Evolutionary conservation across 768 basidiomycete genomes (phyloP).

Genomic region (Rossbeevera mucosa): DNA sequence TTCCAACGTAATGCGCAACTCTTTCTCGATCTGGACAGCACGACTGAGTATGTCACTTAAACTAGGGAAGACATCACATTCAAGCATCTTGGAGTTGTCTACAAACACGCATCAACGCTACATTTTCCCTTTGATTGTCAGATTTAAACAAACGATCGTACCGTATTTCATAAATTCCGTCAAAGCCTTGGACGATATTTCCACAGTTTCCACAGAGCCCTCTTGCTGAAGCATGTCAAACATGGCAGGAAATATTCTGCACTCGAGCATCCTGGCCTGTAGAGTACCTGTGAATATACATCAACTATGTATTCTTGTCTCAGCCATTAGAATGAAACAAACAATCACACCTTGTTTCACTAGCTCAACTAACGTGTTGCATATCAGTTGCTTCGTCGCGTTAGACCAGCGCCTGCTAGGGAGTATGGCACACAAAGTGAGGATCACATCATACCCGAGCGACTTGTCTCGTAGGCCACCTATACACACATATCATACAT

Average conservation of each 20-base stretch:
- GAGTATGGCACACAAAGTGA: too few relatives aligned
- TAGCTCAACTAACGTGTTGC: slow-evolving; percentile 7
- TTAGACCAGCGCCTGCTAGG: too few relatives aligned
- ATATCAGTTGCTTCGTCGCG: too few relatives aligned
- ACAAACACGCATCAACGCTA: not conserved
- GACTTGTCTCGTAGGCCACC: too few relatives aligned
- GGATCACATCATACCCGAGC: too few relatives aligned
- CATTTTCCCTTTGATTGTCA: not conserved
- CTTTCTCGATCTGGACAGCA: not conserved
- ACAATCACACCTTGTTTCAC: slow-evolving; percentile 17
- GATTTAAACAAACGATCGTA: slow-evolving; percentile 11
- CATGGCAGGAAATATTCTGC: fast-evolving
- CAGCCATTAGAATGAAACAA: not conserved
- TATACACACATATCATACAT: too few relatives aligned
- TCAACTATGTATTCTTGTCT: not conserved
- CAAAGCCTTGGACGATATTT: not conserved
- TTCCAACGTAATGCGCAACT: too few relatives aligned
- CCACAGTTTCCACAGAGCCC: too few relatives aligned
- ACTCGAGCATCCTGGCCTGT: too few relatives aligned
- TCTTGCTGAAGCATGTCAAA: too few relatives aligned
- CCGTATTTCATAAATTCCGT: slow-evolving; percentile 12
- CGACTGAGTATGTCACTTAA: slow-evolving; percentile 21
- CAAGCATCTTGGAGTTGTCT: slow-evolving; percentile 21
- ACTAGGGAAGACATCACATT: slow-evolving; percentile 8
- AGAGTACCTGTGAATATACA: too few relatives aligned